Percentiles rank a stretch among this genome's conserved stretches.
Conservation (phyloP, 1,139 yeast genomes). For the Oligophagozyma castellii region DNA sequence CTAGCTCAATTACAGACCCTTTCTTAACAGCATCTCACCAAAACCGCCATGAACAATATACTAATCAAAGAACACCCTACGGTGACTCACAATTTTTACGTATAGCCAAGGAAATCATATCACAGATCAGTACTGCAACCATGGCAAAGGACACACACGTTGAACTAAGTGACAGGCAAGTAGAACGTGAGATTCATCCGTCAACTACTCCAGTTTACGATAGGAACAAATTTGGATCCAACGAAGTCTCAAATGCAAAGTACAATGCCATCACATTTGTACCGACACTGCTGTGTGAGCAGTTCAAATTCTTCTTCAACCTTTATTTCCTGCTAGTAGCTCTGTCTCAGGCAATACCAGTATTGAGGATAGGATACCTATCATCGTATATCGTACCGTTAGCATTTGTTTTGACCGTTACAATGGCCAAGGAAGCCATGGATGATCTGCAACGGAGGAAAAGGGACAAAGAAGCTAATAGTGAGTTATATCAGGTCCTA, state of each 20-base stretch:
- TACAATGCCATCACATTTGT: conserved; percentile 80
- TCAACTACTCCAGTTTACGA: conserved; percentile 27
- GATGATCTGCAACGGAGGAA: conserved; percentile 87
- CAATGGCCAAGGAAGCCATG: conserved; percentile 90
- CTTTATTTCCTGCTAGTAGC: conserved; percentile 87
- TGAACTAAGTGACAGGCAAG: conserved; percentile 23
- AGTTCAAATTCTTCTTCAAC: conserved; percentile 93
- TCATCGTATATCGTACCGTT: conserved; percentile 90
- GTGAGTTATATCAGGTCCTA: conserved; percentile 66
- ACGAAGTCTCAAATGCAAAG: conserved; percentile 87
- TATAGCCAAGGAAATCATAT: conserved; percentile 1
- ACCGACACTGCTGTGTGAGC: conserved; percentile 84
- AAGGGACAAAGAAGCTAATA: conserved; percentile 80
- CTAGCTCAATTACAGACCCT: not conserved
- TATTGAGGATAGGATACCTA: conserved; percentile 79
- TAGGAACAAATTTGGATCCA: conserved; percentile 41
- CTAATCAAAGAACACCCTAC: not conserved
- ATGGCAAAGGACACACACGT: conserved; percentile 12
- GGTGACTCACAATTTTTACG: not conserved
- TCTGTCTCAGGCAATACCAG: conserved; percentile 85
- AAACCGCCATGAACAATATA: conserved; percentile 3
- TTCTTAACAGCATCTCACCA: not conserved
- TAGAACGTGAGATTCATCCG: conserved; percentile 30
- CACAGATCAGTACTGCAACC: too few species aligned
- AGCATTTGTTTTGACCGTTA: conserved; percentile 80